Base-by-base conservation (phyloP, 2,329 filamentous ascomycete genomes). In the Diaporthe amygdali region DNA sequence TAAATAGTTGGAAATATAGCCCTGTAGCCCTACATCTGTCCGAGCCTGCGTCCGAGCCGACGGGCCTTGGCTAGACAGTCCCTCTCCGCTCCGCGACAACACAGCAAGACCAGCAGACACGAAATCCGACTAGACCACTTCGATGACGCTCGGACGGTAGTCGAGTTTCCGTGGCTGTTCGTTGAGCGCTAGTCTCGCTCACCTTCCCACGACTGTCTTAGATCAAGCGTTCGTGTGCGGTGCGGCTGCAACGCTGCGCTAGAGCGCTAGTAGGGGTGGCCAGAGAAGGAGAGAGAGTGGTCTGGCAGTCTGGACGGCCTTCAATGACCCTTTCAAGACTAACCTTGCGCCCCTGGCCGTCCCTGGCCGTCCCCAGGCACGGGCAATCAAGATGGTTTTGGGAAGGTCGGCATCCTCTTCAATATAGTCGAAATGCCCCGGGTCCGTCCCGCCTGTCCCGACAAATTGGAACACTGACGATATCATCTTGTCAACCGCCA, bases 121-220 rank as follows among this genome's bases (percentile, higher is more conserved):
- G 14, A 14, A 30, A 22, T 49, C 27, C n/a, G n/a, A n/a, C 55
- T 27, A 12, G 22, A 8, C 27, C 12, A 25, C 39, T 25, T 61
- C 37, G 56, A 12, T 61, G 56, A 32, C 59, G 59, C 59, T 63
- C 41, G 27, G 59, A 47, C 41, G 20, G 20, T 46, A 46, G 10
- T 17, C 39, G 12, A 17, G 32, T 10, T 63, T 47, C 56, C 47
- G 39, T 10, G 56, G 47, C 56, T 46, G 25, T 47, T 49, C 41
- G 27, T 47, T 37, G 59, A 63, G 27, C 59, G 47, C 59, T 63
- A 63, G 59, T 34, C 59, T 63, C 59, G 59, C 59, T 47, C 59
- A 34, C 39, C 41, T 63, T 63, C 34, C 59, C 59, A 20, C 41
- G 59, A 63, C 59, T 9, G 59, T 63, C 41, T 44, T 63, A 63